A percentile compares a stretch with the other conserved stretches of the same genome.
Evolutionary conservation across 2,329 filamentous ascomycete species (phyloP).

Genomic region (Penicillium occitanis): DNA sequence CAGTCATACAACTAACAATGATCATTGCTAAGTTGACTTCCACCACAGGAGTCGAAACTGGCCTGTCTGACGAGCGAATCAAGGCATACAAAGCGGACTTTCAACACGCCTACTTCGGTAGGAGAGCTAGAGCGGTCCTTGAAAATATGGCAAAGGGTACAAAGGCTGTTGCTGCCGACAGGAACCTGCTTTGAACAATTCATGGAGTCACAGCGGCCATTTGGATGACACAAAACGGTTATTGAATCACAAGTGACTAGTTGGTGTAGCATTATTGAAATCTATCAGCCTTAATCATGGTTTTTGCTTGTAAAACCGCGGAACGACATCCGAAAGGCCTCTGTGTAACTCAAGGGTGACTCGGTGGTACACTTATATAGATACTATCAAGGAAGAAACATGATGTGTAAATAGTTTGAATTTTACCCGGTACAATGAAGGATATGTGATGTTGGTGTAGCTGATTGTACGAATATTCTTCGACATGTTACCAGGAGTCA

Average conservation of each 20-base stretch:
- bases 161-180: neutral
- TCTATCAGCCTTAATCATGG: neutral
- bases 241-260: neutral
- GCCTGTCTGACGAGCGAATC: neutral
- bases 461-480: neutral
- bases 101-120: neutral
- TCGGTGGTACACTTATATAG: neutral
- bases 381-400: neutral
- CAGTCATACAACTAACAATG: neutral
- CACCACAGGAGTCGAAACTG: neutral
- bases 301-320: neutral
- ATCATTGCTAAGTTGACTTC: neutral
- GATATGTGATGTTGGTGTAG: neutral
- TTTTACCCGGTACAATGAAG: neutral
- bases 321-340: neutral
- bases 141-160: neutral
- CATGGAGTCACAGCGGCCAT: neutral
- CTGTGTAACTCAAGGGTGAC: neutral
- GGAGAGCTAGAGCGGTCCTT: neutral
- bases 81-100: neutral
- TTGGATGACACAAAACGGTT: neutral
- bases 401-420: neutral
- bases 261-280: neutral
- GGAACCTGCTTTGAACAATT: neutral
- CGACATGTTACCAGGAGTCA: neutral